phyloP scores from a whole-genome alignment of 208 protist genomes.

The Acanthamoeba royreba region DNA sequence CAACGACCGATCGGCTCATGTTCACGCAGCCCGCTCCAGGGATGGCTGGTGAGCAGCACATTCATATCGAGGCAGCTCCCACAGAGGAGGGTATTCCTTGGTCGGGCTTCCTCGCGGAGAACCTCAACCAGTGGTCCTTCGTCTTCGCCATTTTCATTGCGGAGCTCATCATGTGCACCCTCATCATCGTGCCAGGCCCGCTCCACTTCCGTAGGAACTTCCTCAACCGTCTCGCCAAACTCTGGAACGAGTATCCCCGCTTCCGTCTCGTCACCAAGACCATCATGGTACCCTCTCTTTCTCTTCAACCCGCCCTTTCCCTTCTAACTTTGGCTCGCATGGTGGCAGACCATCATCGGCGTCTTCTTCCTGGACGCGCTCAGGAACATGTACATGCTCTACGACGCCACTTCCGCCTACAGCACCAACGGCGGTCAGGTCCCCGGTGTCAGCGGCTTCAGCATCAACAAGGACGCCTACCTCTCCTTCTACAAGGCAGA shows the following conservation, averaged over 20 bases:
- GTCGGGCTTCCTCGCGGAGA: background rate
- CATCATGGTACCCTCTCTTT: background rate
- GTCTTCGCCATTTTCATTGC: conserved; percentile 2
- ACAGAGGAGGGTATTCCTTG: background rate
- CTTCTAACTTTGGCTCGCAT: too few relatives aligned
- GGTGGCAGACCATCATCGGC: background rate
- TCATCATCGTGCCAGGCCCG: background rate
- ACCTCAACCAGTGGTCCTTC: background rate
- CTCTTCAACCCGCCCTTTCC: too few relatives aligned
- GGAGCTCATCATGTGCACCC: background rate
- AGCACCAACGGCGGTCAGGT: background rate
- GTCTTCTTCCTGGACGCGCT: background rate
- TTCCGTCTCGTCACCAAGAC: conserved; percentile 8
- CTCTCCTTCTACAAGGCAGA: conserved; percentile 22
- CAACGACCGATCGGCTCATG: background rate
- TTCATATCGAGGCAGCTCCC: background rate
- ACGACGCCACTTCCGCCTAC: conserved; percentile 16
- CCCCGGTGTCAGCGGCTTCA: background rate
- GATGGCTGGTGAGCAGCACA: background rate
- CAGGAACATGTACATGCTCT: conserved; percentile 9
- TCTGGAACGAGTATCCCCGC: conserved; percentile 32
- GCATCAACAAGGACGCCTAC: background rate
- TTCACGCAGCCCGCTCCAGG: background rate
- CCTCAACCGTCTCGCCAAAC: background rate
- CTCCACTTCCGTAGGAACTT: background rate